These are phyloP conservation scores for Tympanopsis confertula DNA, from an alignment of 2,329 filamentous ascomycete genomes.

Conservation along the genomic window DNA sequence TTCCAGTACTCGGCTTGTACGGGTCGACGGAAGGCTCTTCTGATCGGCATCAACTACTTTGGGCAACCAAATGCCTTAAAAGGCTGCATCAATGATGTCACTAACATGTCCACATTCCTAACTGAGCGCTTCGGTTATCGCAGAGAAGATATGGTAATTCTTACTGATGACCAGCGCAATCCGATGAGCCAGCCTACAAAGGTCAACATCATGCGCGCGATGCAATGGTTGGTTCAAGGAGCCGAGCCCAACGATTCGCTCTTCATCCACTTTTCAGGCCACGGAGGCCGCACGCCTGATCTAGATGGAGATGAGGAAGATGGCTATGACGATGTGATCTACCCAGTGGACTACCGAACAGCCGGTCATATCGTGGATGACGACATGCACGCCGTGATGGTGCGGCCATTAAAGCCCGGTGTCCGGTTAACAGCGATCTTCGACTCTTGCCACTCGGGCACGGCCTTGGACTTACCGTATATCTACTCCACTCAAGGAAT, in stretches of 20 bases:
- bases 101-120: constrained; percentile 58
- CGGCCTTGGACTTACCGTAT: constrained; percentile 7
- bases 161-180: constrained; percentile 60
- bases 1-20: constrained; percentile 1
- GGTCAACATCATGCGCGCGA: constrained; percentile 53
- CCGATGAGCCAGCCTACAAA: constrained; percentile 61
- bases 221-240: constrained; percentile 62
- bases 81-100: constrained; percentile 61
- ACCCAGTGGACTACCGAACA: constrained; percentile 38
- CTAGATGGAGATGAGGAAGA: constrained; percentile 40
- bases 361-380: constrained; percentile 42
- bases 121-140: constrained; percentile 58
- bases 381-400: constrained; percentile 42
- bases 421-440: constrained; percentile 8
- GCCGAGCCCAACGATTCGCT: constrained; percentile 56
- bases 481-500: constrained; percentile 7
- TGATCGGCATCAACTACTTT: constrained; percentile 2
- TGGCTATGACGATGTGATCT: constrained; percentile 46
- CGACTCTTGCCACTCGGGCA: constrained; percentile 8
- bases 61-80: background rate
- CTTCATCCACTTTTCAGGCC: constrained; percentile 54
- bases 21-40: background rate
- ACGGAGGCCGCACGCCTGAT: constrained; percentile 36
- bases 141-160: constrained; percentile 55
- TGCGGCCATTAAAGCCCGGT: constrained; percentile 7